Evolutionary conservation across 2,329 filamentous ascomycete species (phyloP).

Genomic region (Keithomyces neogunnii): DNA sequence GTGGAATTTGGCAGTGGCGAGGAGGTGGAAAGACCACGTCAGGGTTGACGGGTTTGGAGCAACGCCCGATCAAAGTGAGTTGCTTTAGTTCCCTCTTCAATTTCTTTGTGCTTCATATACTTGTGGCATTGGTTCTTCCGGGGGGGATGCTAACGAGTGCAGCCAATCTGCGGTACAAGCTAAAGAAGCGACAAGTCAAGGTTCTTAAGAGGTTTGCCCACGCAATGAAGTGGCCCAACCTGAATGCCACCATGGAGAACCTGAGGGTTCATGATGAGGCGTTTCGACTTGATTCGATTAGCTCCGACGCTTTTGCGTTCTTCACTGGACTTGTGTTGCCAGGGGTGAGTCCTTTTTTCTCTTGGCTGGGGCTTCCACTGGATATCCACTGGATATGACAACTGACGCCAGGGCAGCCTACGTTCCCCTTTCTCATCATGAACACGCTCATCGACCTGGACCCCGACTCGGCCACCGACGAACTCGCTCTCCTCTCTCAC

Average conservation of each 20-base stretch:
- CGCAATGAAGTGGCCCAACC: slow-evolving; percentile 71
- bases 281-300: slow-evolving; percentile 48
- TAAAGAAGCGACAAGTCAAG: slow-evolving; percentile 60
- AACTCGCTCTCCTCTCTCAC: slow-evolving; percentile 59
- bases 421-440: slow-evolving; percentile 68
- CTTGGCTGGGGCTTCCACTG: not conserved
- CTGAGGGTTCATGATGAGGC: slow-evolving; percentile 53
- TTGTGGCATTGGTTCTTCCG: not conserved
- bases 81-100: not conserved
- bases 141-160: not conserved
- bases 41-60: slow-evolving; percentile 53
- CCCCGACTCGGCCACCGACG: slow-evolving; percentile 55
- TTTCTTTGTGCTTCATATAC: not conserved
- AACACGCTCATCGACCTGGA: slow-evolving; percentile 70
- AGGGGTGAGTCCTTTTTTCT: slow-evolving; percentile 38
- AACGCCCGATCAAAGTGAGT: slow-evolving; percentile 41
- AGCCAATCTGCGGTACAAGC: slow-evolving; percentile 55
- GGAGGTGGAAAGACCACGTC: slow-evolving; percentile 64
- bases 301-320: slow-evolving; percentile 68
- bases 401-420: slow-evolving; percentile 28
- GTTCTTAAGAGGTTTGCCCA: slow-evolving; percentile 60
- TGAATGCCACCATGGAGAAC: slow-evolving; percentile 53
- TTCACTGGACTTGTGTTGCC: slow-evolving; percentile 68
- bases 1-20: slow-evolving; percentile 65
- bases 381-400: not conserved